Evolutionary conservation across 805 yeast species (phyloP).

Genomic region (Zygoascus biomembranicola): DNA sequence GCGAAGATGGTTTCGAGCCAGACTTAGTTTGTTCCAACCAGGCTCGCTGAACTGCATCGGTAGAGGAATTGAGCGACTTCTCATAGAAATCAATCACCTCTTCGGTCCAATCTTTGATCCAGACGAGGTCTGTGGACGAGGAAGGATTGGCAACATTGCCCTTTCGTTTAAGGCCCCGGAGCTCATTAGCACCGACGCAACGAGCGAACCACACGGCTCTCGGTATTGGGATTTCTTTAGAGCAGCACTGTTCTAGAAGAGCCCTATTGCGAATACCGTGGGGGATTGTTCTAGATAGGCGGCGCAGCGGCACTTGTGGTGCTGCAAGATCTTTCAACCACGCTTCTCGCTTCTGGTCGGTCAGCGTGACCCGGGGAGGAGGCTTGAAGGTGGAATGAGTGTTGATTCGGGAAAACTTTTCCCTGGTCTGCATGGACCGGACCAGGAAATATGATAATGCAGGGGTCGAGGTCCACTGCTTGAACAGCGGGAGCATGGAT

Average conservation of each 20-base stretch:
- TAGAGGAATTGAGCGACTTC: constrained; percentile 33
- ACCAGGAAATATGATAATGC: constrained; percentile 42
- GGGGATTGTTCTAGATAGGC: constrained; percentile 72
- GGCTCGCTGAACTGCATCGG: background rate
- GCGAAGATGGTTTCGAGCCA: background rate
- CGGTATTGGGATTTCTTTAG: constrained; percentile 59
- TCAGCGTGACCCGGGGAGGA: constrained; percentile 83
- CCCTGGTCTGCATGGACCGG: constrained; percentile 41
- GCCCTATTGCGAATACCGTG: constrained; percentile 77
- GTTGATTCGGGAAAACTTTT: constrained; percentile 37
- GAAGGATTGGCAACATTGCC: constrained; percentile 23
- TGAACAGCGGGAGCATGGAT: constrained; percentile 35
- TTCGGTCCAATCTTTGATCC: constrained; percentile 88
- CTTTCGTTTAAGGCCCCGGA: constrained; percentile 48
- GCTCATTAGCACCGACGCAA: constrained; percentile 77
- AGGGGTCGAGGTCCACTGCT: constrained; percentile 36
- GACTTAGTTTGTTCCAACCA: background rate
- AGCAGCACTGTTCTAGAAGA: constrained; percentile 64
- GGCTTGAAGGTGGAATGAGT: constrained; percentile 56
- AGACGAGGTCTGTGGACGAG: constrained; percentile 38
- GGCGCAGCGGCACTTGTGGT: constrained; percentile 53
- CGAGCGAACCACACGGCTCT: constrained; percentile 88
- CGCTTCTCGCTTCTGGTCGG: constrained; percentile 74
- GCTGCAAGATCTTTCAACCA: constrained; percentile 82
- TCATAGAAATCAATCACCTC: constrained; percentile 60